A percentile compares a stretch with the other conserved stretches of the same genome.
Evolutionary conservation across 2,329 filamentous ascomycete species (phyloP).

Genomic region (Trichophyton verrucosum): DNA sequence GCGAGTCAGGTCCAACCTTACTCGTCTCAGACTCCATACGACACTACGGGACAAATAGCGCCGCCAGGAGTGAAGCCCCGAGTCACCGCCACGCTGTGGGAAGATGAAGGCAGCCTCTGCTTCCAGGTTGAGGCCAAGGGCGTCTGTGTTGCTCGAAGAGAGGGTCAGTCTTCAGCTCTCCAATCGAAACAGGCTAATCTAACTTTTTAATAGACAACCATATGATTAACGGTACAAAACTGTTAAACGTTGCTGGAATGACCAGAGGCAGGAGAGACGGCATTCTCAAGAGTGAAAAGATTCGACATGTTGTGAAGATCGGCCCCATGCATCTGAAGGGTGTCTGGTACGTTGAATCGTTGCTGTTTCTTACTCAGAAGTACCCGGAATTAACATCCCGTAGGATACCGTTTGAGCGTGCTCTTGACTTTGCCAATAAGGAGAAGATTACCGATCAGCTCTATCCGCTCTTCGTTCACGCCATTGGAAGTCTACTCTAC

Average conservation of each 20-base stretch:
- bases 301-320: conserved; percentile 94
- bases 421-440: conserved; percentile 98
- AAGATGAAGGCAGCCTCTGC: conserved; percentile 93
- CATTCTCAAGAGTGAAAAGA: conserved; percentile 95
- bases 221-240: conserved; percentile 98
- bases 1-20: conserved; percentile 32
- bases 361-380: neutral
- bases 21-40: conserved; percentile 45
- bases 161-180: conserved; percentile 50
- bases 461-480: conserved; percentile 94
- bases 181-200: neutral
- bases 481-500: conserved; percentile 86
- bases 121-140: conserved; percentile 96
- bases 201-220: conserved; percentile 59
- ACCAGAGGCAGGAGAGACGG: conserved; percentile 89
- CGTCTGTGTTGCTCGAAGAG: conserved; percentile 85
- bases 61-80: conserved; percentile 92
- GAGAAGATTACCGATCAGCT: conserved; percentile 95
- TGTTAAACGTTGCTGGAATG: conserved; percentile 96
- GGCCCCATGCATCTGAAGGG: conserved; percentile 98
- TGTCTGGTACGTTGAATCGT: conserved; percentile 55
- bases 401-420: conserved; percentile 95
- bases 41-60: conserved; percentile 82
- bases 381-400: no score
- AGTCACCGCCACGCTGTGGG: conserved; percentile 93